phyloP scores from a whole-genome alignment of 2,329 filamentous ascomycete species.

The Sclerotinia trifoliorum region DNA sequence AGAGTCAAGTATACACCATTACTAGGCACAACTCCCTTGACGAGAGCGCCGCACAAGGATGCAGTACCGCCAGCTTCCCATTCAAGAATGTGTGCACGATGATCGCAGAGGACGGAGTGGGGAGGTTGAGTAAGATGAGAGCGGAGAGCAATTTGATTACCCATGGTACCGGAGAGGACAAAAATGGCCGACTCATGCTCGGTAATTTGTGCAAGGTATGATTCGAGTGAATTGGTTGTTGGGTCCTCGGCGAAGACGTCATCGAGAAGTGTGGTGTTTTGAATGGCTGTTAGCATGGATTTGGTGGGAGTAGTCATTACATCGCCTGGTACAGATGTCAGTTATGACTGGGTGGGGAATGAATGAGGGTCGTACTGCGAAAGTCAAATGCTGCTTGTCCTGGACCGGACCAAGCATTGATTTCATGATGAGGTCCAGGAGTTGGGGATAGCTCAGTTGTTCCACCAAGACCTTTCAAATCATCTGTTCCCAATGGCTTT shows the following conservation, averaged over 20 bases:
- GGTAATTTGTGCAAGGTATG: slow-evolving; percentile 68
- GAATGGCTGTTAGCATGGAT: slow-evolving; percentile 79
- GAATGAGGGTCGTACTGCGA: slow-evolving; percentile 34
- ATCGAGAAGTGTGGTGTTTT: slow-evolving; percentile 72
- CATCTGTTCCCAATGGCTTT: slow-evolving; percentile 13
- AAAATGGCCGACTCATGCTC: slow-evolving; percentile 76
- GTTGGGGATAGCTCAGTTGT: slow-evolving; percentile 24
- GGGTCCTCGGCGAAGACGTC: slow-evolving; percentile 81
- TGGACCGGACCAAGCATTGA: slow-evolving; percentile 38
- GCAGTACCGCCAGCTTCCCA: slow-evolving; percentile 67
- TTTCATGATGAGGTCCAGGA: slow-evolving; percentile 20
- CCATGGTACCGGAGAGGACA: slow-evolving; percentile 90
- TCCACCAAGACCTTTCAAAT: slow-evolving; percentile 26
- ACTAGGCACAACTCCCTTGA: slow-evolving; percentile 63
- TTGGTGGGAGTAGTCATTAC: slow-evolving; percentile 73
- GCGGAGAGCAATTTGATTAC: slow-evolving; percentile 82
- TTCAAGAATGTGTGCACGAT: slow-evolving; percentile 72
- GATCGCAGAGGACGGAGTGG: slow-evolving; percentile 75
- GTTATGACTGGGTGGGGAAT: background rate
- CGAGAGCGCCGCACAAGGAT: slow-evolving; percentile 65
- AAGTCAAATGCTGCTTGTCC: slow-evolving; percentile 41
- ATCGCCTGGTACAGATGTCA: slow-evolving; percentile 49
- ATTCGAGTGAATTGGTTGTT: slow-evolving; percentile 74
- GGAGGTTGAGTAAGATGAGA: slow-evolving; percentile 77
- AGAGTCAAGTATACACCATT: slow-evolving; percentile 65